A percentile compares a stretch with the other conserved stretches of the same genome.
phyloP scores from a whole-genome alignment of 192 early-diverging fungal genomes.

The Gonapodya prolifera region DNA sequence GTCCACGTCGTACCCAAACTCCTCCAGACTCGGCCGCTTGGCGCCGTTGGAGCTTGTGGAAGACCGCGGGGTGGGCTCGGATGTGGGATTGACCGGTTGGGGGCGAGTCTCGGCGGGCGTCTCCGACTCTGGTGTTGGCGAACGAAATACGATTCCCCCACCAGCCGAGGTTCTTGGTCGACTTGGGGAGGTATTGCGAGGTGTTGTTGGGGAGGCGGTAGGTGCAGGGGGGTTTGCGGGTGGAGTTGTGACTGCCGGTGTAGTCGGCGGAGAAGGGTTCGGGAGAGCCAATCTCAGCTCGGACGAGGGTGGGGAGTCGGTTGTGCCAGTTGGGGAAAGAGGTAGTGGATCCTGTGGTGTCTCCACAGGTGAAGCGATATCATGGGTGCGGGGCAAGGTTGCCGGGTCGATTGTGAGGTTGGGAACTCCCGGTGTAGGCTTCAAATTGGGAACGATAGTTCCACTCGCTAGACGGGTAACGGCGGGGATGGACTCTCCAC shows the following conservation, averaged over 20 bases:
- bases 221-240: background rate
- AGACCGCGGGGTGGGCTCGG: background rate
- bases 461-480: too few species aligned
- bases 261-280: background rate
- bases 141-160: background rate
- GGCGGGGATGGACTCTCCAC: too few species aligned
- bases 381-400: too few species aligned
- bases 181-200: background rate
- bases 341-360: too few species aligned
- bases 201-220: background rate
- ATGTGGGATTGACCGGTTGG: background rate
- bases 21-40: background rate
- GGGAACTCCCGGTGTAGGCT: too few species aligned
- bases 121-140: background rate
- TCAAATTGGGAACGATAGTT: too few species aligned
- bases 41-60: background rate
- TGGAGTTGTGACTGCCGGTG: background rate
- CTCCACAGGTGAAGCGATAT: too few species aligned
- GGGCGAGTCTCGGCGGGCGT: background rate
- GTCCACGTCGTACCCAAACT: background rate
- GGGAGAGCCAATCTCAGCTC: too few species aligned
- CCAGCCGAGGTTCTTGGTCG: background rate
- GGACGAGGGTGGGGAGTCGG: too few species aligned
- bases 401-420: too few species aligned
- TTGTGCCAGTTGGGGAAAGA: too few species aligned